These are phyloP conservation scores for Trapa incisa DNA, from an alignment of 345 rosid genomes.

Conservation along the genomic window DNA sequence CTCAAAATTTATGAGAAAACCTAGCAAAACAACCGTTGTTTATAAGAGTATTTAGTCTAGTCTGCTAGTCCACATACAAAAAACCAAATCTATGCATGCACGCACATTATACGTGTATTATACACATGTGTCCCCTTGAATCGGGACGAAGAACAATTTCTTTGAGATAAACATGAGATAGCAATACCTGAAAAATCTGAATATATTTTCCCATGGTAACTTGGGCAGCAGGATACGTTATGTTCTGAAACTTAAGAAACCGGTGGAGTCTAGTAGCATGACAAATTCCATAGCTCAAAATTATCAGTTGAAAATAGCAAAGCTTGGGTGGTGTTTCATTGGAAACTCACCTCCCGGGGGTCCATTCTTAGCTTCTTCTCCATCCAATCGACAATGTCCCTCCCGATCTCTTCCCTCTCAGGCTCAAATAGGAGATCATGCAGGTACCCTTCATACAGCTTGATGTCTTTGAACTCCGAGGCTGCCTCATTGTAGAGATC, in stretches of 20 bases:
- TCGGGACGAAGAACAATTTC: neutral
- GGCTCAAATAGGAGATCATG: conserved; percentile 95
- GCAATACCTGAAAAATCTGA: neutral
- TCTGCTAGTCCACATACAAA: too few relatives aligned
- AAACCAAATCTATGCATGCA: too few relatives aligned
- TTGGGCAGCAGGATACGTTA: neutral
- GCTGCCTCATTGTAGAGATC: conserved; percentile 71
- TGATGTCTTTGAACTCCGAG: conserved; percentile 69
- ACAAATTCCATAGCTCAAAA: neutral
- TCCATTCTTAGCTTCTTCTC: conserved; percentile 38
- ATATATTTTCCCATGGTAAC: neutral
- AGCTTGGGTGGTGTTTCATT: neutral
- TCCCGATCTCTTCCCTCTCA: conserved; percentile 68
- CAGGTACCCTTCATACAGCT: conserved; percentile 83
- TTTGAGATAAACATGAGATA: neutral
- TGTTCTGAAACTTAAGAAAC: neutral
- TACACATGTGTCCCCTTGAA: neutral
- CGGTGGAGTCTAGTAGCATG: neutral
- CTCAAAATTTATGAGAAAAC: too few relatives aligned
- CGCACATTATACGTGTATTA: neutral
- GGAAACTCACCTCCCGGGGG: neutral
- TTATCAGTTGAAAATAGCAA: neutral
- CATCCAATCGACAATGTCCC: conserved; percentile 84
- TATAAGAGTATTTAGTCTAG: too few relatives aligned
- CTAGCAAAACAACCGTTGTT: too few relatives aligned